These are phyloP conservation scores for Eutrema salsugineum DNA, from an alignment of 441 rosid species.

Conservation along the genomic window DNA sequence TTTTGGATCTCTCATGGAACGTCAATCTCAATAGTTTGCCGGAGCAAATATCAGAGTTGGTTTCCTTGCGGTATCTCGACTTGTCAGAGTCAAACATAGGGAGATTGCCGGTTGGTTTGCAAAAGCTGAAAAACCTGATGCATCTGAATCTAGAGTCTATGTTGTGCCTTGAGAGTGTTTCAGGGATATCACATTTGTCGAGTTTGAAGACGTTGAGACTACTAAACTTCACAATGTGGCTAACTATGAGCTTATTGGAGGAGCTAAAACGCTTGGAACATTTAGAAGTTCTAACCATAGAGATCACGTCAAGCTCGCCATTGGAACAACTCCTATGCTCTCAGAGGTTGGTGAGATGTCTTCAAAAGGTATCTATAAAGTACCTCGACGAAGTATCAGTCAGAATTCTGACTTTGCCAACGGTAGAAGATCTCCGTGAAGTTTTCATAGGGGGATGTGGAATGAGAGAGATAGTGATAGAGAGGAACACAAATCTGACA, in stretches of 20 bases:
- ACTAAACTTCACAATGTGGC: neutral
- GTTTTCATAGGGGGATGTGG: constrained; percentile 18
- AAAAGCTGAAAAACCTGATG: constrained; percentile 22
- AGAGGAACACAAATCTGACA: neutral
- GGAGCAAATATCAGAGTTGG: constrained; percentile 19
- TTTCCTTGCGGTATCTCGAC: constrained; percentile 17
- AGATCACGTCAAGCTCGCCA: neutral
- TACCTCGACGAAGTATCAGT: constrained; percentile 7
- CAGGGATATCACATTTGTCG: constrained; percentile 20
- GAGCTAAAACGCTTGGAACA: constrained; percentile 2
- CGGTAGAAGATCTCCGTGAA: neutral
- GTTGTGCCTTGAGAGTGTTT: constrained; percentile 16
- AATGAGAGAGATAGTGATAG: neutral
- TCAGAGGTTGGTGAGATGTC: constrained; percentile 11
- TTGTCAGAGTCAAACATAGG: constrained; percentile 8
- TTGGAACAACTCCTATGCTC: neutral
- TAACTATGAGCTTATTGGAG: neutral
- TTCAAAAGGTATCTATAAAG: constrained; percentile 9
- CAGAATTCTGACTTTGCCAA: neutral
- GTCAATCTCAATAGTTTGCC: constrained; percentile 2
- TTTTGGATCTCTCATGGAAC: constrained; percentile 30
- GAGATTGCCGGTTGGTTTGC: neutral
- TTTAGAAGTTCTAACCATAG: constrained; percentile 12
- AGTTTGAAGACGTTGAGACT: constrained; percentile 25
- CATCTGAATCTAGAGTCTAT: constrained; percentile 37